Evolutionary conservation across 164 flowering plant genomes (phyloP), one percentile per base, ranked within the genome.

Genomic region (Nymphaea colorata): DNA sequence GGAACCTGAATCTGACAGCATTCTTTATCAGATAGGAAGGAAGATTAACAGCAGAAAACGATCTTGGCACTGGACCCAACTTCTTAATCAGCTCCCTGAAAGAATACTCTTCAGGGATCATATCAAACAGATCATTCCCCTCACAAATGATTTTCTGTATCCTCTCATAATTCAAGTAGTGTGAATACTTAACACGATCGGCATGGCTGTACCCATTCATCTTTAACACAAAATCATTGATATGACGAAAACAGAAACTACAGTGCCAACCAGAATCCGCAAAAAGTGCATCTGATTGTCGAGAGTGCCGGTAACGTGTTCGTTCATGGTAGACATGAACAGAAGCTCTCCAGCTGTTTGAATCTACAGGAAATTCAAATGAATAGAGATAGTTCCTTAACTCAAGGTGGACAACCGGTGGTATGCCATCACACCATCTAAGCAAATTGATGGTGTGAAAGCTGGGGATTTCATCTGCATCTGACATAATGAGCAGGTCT

Each of bases 231-330:
- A 82, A 75, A 3, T 80, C 86, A 11, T 60, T 66, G 42, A 82
- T 71, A 41, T 60, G 57, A 36, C 79, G 64, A 42, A 79, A 79
- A 67, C 86, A 82, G 65, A 82, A 82, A 76, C 83, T 82, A 44
- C 86, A 82, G 62, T 82, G 85, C 83, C 83, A 80, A 7, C 85
- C 85, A 2, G 85, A 74, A 64, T 80, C 82, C 1, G 85, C 78
- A 5, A 82, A 70, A 3, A 80, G 42, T 3, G 67, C 25, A 69
- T 82, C 73, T 1, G 76, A 61, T 59, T 80, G 85, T 3, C 83
- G 72, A 1, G 79, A 76, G 66, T 80, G 83, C 4, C 67, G 67
- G 63, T 82, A 82, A 17, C 43, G 68, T 2, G 83, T 82, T 68
- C 75, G 43, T 0, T 47, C 71, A 14, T 64, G 68, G 43, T 66